Base-by-base conservation (phyloP, 768 basidiomycete species). In the Gloeophyllum trabeum region DNA sequence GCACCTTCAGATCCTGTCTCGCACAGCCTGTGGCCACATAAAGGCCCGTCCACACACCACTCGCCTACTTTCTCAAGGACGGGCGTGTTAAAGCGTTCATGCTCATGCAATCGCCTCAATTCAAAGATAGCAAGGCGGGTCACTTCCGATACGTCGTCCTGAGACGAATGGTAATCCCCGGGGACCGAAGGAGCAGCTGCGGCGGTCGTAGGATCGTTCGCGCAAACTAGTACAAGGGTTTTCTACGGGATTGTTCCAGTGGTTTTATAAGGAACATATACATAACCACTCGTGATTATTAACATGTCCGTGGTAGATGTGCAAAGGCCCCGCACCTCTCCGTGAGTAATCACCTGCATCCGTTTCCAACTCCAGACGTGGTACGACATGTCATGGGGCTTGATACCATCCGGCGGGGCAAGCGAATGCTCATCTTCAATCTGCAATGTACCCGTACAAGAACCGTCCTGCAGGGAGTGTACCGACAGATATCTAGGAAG, bases 331-430 rank as follows among this genome's bases (percentile, higher is more conserved):
- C 54, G 40, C 45, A 63, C 63, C 51, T 62, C 55, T 36, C 43
- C 49, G 2, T 44, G 42, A 32, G 53, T 51, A 6, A 52, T 48
- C 4, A 59, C 49, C 14, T 58, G 54, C 12, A 68, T 41, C 16
- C 39, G 30, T 19, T 51, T 55, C 67, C 67, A 68, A 6, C 42
- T 39, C 64, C 64, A 68, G 16, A 57, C 39, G 36, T 43, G 38
- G 12, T 47, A 43, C 4, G 39, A 21, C 16, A 48, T 59, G 40
- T 64, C 62, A 51, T 32, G 28, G 10, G 10, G 10, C 28, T 60
- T 64, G n/a, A 60, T 44, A 19, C 62, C 63, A 24, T 42, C 41
- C 0, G 61, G 58, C 22, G 55, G 51, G 26, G 51, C 49, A 18
- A 59, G 46, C 14, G 48, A 39, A 16, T 48, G 43, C 22, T 54